Evolutionary conservation across 139 green algal species (phyloP).

Genomic region (Chlamydomonas eustigma): DNA sequence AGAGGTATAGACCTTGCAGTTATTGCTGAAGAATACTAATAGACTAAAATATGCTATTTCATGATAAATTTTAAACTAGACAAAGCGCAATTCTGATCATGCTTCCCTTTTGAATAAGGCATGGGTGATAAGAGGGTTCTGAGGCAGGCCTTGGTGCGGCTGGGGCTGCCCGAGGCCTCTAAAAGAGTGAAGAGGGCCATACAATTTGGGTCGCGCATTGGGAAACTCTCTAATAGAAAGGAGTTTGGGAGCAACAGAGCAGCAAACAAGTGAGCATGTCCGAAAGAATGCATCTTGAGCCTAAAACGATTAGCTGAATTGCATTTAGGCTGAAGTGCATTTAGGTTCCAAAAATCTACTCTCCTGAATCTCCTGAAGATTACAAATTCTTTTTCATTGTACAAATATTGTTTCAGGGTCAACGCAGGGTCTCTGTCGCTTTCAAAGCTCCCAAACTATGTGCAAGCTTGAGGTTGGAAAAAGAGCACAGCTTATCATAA

Average conservation of each 20-base stretch:
- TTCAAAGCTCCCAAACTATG: neutral
- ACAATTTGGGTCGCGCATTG: constrained; percentile 88
- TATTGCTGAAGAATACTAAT: too few species aligned
- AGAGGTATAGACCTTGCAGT: too few species aligned
- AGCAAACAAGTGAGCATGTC: constrained; percentile 63
- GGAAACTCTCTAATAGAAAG: constrained; percentile 67
- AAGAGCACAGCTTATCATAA: too few species aligned
- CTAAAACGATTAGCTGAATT: neutral
- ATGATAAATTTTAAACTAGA: too few species aligned
- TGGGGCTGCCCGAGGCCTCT: constrained; percentile 66
- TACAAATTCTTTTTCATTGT: neutral
- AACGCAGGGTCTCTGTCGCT: neutral
- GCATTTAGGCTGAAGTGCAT: neutral
- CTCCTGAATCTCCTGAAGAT: neutral
- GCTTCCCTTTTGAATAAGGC: too few species aligned
- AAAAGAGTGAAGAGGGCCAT: constrained; percentile 82
- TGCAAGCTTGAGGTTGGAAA: too few species aligned
- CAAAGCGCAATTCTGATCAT: too few species aligned
- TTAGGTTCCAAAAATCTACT: neutral
- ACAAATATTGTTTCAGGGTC: neutral
- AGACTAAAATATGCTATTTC: too few species aligned
- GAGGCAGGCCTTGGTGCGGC: constrained; percentile 43
- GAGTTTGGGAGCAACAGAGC: constrained; percentile 83
- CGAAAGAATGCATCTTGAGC: constrained; percentile 20
- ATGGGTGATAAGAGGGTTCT: constrained; percentile 88